Evolutionary conservation across 257 asterid genomes (phyloP).

Genomic region (Leptodermis oblonga): DNA sequence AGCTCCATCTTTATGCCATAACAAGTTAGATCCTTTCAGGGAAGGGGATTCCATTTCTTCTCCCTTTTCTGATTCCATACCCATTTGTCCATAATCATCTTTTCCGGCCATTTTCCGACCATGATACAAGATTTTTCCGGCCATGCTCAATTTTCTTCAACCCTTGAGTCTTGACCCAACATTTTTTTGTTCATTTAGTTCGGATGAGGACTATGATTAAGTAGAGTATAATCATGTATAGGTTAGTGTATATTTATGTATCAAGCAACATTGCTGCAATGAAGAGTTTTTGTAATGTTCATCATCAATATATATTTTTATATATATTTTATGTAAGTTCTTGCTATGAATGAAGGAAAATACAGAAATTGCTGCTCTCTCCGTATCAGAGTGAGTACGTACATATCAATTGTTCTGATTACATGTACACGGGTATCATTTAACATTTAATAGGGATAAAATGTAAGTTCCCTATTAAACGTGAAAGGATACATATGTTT

Average conservation of each 20-base stretch:
- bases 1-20: conserved; percentile 57
- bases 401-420: too few relatives aligned
- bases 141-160: conserved; percentile 5
- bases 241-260: not conserved
- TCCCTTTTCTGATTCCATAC: conserved; percentile 13
- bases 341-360: not conserved
- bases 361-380: too few relatives aligned
- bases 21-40: conserved; percentile 32
- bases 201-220: not conserved
- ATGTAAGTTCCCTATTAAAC: too few relatives aligned
- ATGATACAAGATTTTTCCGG: conserved; percentile 1
- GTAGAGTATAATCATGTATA: not conserved
- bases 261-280: not conserved
- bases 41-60: conserved; percentile 16
- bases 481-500: too few relatives aligned
- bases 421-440: too few relatives aligned
- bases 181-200: conserved; percentile 6
- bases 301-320: not conserved
- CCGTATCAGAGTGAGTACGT: too few relatives aligned
- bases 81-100: conserved; percentile 38
- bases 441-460: too few relatives aligned
- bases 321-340: not conserved
- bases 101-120: not conserved
- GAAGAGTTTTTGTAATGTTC: not conserved
- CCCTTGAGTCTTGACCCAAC: not conserved